These are phyloP conservation scores for Colletotrichum magnum DNA, from an alignment of 2,329 filamentous ascomycete species.

Conservation along the genomic window DNA sequence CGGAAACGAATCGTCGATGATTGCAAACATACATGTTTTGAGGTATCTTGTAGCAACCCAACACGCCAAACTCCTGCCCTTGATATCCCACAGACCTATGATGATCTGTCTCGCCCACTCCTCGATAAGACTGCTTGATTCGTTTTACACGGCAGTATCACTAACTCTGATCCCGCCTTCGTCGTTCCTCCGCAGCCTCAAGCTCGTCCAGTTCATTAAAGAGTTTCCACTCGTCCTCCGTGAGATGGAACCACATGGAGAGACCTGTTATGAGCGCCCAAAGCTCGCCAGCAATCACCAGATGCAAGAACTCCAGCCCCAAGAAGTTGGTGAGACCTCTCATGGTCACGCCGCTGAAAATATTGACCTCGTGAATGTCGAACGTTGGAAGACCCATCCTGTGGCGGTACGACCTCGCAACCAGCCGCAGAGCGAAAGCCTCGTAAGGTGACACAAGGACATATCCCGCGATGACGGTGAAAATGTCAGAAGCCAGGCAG, in stretches of 20 bases:
- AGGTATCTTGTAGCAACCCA: constrained; percentile 21
- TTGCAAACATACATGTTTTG: background rate
- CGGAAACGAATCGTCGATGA: background rate
- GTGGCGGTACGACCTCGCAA: constrained; percentile 59
- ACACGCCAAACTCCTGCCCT: constrained; percentile 3
- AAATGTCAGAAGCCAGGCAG: constrained; percentile 61
- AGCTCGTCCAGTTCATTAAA: constrained; percentile 50
- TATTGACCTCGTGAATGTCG: constrained; percentile 56
- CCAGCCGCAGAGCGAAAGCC: constrained; percentile 58
- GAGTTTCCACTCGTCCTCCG: constrained; percentile 58
- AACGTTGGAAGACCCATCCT: constrained; percentile 54
- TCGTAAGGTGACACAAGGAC: constrained; percentile 63
- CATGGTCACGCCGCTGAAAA: constrained; percentile 55
- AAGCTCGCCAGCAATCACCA: constrained; percentile 59
- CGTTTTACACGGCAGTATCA: background rate
- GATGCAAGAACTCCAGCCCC: constrained; percentile 60
- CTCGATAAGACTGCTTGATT: background rate
- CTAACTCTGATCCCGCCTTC: constrained; percentile 12
- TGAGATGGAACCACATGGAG: constrained; percentile 56
- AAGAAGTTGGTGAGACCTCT: constrained; percentile 61
- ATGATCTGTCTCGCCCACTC: background rate
- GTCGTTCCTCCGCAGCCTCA: constrained; percentile 37
- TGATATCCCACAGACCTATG: background rate
- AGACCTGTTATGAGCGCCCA: constrained; percentile 59
- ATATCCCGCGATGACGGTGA: constrained; percentile 59